Evolutionary conservation across 352 stramenopile species (phyloP).

Genomic region (Globisporangium spiculum): DNA sequence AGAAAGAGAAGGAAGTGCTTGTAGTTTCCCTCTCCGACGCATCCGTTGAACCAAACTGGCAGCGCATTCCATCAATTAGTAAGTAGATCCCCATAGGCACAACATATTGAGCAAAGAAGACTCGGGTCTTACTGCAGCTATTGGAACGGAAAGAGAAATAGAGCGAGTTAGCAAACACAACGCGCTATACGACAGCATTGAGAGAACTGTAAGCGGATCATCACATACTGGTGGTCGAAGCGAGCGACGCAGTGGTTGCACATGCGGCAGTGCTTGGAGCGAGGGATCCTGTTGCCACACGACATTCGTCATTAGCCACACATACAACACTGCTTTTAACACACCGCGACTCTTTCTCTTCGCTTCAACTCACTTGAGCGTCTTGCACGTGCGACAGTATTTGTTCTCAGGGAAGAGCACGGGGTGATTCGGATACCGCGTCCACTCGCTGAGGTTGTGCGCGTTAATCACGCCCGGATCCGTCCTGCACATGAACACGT

Average conservation of each 20-base stretch:
- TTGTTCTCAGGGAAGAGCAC: slow-evolving; percentile 80
- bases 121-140: slow-evolving; percentile 33
- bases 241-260: slow-evolving; percentile 86
- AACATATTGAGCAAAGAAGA: background rate
- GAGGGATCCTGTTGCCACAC: slow-evolving; percentile 46
- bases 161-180: background rate
- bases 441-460: slow-evolving; percentile 47
- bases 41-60: slow-evolving; percentile 83
- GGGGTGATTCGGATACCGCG: slow-evolving; percentile 70
- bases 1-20: slow-evolving; percentile 68
- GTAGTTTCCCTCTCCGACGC: slow-evolving; percentile 82
- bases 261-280: slow-evolving; percentile 89
- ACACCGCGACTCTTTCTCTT: background rate
- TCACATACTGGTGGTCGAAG: slow-evolving; percentile 88
- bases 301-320: too few relatives aligned
- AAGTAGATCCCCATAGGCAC: background rate
- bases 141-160: background rate
- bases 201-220: background rate
- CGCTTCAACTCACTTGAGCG: slow-evolving; percentile 57
- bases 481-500: slow-evolving; percentile 60
- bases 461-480: slow-evolving; percentile 75
- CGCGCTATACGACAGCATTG: background rate
- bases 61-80: background rate
- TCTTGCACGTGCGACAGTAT: slow-evolving; percentile 87
- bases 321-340: too few relatives aligned